Conservation (phyloP, 805 yeast genomes). For the Sugiyamaella lignohabitans region DNA sequence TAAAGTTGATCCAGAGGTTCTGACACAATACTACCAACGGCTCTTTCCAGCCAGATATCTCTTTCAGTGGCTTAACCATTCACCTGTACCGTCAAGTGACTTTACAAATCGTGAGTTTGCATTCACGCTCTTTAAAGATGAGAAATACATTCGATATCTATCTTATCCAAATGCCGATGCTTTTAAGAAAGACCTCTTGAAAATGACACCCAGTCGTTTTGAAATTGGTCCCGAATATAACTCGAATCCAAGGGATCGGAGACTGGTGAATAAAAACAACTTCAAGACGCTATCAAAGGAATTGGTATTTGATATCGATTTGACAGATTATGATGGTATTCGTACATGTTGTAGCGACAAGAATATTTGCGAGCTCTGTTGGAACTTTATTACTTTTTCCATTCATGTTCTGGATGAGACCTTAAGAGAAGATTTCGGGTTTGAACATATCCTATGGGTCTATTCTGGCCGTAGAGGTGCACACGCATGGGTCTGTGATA, state of each 20-base stretch:
- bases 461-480: slow-evolving; percentile 98
- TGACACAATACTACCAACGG: slow-evolving; percentile 26
- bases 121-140: slow-evolving; percentile 74
- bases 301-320: slow-evolving; percentile 91
- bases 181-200: slow-evolving; percentile 69
- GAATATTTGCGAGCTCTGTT: slow-evolving; percentile 78
- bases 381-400: slow-evolving; percentile 88
- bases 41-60: slow-evolving; percentile 70
- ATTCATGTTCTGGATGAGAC: slow-evolving; percentile 66
- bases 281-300: slow-evolving; percentile 82
- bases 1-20: slow-evolving; percentile 12
- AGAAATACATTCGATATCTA: slow-evolving; percentile 80
- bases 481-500: slow-evolving; percentile 96
- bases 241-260: slow-evolving; percentile 80
- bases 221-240: slow-evolving; percentile 92
- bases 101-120: slow-evolving; percentile 92
- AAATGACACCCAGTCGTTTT: slow-evolving; percentile 78
- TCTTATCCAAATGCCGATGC: slow-evolving; percentile 63
- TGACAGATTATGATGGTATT: slow-evolving; percentile 90
- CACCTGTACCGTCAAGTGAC: slow-evolving; percentile 65
- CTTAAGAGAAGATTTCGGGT: slow-evolving; percentile 83
- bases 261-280: slow-evolving; percentile 63
- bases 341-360: slow-evolving; percentile 92
- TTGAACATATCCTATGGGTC: slow-evolving; percentile 82
- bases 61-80: slow-evolving; percentile 87